Percentiles rank a stretch among this genome's conserved stretches.
These are phyloP conservation scores for Penicillium arizonense DNA, from an alignment of 495 filamentous ascomycete genomes.

Conservation along the genomic window DNA sequence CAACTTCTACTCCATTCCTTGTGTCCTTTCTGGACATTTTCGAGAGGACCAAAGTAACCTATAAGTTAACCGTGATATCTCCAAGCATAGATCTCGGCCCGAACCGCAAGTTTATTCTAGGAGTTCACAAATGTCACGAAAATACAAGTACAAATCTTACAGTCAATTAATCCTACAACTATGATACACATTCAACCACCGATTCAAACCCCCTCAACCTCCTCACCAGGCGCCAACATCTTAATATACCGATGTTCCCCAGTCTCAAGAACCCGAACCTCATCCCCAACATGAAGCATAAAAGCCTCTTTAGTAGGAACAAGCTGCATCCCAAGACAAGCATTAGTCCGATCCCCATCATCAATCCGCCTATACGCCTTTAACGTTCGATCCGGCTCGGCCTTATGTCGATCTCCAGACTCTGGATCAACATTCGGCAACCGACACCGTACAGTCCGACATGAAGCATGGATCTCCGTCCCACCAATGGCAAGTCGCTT, in stretches of 20 bases:
- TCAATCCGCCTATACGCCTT: constrained; percentile 71
- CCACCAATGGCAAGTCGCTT: constrained; percentile 60
- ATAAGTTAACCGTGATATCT: too few relatives aligned
- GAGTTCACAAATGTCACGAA: too few relatives aligned
- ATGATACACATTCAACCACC: too few relatives aligned
- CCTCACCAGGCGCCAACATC: constrained; percentile 42
- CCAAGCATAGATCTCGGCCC: too few relatives aligned
- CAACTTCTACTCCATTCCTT: too few relatives aligned
- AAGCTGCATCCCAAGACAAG: constrained; percentile 74
- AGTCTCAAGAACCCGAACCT: constrained; percentile 55
- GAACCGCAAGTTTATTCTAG: too few relatives aligned
- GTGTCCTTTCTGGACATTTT: too few relatives aligned
- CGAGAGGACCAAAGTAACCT: too few relatives aligned
- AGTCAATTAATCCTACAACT: too few relatives aligned
- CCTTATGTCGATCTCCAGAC: constrained; percentile 65
- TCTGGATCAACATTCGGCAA: constrained; percentile 80
- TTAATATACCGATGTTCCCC: constrained; percentile 65
- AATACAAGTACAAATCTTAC: too few relatives aligned
- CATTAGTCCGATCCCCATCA: constrained; percentile 62
- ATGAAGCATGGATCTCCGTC: constrained; percentile 56
- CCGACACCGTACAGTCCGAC: constrained; percentile 74
- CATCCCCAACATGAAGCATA: constrained; percentile 58
- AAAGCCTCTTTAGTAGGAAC: constrained; percentile 32
- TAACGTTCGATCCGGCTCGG: constrained; percentile 73
- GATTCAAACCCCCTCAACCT: constrained; percentile 33